A percentile compares a stretch with the other conserved stretches of the same genome.
These are phyloP conservation scores for Clarireedia hainanense DNA, from an alignment of 2,329 filamentous ascomycete species.

Conservation along the genomic window DNA sequence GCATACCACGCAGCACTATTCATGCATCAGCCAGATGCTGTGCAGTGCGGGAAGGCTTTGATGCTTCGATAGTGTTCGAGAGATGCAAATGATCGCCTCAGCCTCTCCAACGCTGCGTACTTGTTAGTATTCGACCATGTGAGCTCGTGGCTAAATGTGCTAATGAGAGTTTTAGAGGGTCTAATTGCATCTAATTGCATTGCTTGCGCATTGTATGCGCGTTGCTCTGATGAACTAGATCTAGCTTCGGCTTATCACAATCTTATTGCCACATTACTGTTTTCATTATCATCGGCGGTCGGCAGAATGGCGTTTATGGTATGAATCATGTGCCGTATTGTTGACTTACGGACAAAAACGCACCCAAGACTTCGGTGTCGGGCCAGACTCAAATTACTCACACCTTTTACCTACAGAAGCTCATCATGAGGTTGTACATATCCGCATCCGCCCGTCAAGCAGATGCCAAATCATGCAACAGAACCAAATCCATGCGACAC, in stretches of 20 bases:
- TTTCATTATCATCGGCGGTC: background rate
- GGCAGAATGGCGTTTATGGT: background rate
- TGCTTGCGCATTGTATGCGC: too few species aligned
- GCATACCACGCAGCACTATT: constrained; percentile 4
- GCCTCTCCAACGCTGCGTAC: constrained; percentile 13
- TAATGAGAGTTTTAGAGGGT: background rate
- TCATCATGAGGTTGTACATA: too few species aligned
- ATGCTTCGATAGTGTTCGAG: background rate
- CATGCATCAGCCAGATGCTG: constrained; percentile 18
- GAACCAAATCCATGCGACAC: background rate
- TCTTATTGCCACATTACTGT: background rate
- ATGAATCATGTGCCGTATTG: background rate
- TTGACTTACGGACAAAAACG: background rate
- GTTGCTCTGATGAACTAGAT: background rate
- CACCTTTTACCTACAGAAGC: background rate
- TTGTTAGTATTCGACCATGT: background rate
- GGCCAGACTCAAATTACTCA: background rate
- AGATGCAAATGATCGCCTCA: constrained; percentile 8
- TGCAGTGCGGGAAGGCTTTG: constrained; percentile 17
- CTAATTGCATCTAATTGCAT: background rate
- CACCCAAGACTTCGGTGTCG: background rate
- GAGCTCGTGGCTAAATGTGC: background rate
- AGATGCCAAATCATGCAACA: background rate
- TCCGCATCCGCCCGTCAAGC: background rate
- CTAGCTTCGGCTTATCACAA: background rate